Conservation (phyloP, 2,329 filamentous ascomycete species). For the Trichophyton equinum region DNA sequence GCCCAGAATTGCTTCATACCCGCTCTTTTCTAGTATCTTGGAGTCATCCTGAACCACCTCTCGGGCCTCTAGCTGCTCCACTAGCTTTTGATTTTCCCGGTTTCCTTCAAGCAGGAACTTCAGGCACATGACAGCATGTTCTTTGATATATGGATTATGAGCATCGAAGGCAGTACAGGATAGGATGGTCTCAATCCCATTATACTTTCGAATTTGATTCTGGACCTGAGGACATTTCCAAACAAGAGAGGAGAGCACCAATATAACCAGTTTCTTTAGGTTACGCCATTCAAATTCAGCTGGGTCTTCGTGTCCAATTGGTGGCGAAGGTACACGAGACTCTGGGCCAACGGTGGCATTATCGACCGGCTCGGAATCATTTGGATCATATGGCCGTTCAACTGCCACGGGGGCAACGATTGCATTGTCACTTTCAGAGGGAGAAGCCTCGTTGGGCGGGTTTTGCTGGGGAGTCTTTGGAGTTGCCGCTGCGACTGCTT, state of each 20-base stretch:
- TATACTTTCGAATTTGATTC: slow-evolving; percentile 70
- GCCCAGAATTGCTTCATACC: slow-evolving; percentile 33
- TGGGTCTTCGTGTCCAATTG: slow-evolving; percentile 46
- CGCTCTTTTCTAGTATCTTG: slow-evolving; percentile 27
- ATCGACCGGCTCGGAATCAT: slow-evolving; percentile 31
- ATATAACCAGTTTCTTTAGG: slow-evolving; percentile 83
- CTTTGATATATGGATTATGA: slow-evolving; percentile 86
- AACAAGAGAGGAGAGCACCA: slow-evolving; percentile 76
- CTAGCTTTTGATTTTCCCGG: slow-evolving; percentile 41
- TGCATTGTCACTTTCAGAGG: neutral
- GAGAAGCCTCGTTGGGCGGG: slow-evolving; percentile 20
- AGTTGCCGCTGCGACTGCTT: slow-evolving; percentile 15
- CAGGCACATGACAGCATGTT: slow-evolving; percentile 78
- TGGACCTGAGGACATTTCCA: slow-evolving; percentile 80
- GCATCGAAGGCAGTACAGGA: slow-evolving; percentile 87
- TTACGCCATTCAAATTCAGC: slow-evolving; percentile 62
- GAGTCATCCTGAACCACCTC: slow-evolving; percentile 32
- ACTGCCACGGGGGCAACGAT: slow-evolving; percentile 36
- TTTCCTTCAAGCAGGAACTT: slow-evolving; percentile 52
- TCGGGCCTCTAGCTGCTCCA: slow-evolving; percentile 35
- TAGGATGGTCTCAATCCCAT: slow-evolving; percentile 75
- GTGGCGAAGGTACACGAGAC: slow-evolving; percentile 34
- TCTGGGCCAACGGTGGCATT: slow-evolving; percentile 26
- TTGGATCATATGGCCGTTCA: slow-evolving; percentile 53
- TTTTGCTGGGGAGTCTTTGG: slow-evolving; percentile 22